These are phyloP conservation scores for Cyberlindnera mycetangii DNA, from an alignment of 805 yeast genomes.

Conservation along the genomic window DNA sequence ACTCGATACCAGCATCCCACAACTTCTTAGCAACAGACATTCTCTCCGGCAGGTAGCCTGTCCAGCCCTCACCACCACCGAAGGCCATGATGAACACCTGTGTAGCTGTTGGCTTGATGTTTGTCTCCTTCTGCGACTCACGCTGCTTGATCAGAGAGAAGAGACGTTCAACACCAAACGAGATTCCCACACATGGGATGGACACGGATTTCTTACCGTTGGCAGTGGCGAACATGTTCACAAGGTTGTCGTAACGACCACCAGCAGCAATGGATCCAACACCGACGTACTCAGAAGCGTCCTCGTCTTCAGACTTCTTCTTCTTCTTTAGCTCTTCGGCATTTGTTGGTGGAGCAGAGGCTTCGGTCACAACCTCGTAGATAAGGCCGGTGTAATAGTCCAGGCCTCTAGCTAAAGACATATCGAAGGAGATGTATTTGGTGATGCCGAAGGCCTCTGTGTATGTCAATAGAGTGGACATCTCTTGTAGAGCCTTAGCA, in stretches of 20 bases:
- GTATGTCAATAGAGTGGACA: constrained; percentile 70
- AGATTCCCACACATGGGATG: constrained; percentile 96
- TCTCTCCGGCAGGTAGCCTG: constrained; percentile 87
- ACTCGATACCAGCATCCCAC: constrained; percentile 86
- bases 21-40: constrained; percentile 78
- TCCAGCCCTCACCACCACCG: constrained; percentile 98
- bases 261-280: constrained; percentile 99
- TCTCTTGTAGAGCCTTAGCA: constrained; percentile 75
- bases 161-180: constrained; percentile 94
- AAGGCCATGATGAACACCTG: constrained; percentile 97
- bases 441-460: constrained; percentile 80
- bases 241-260: constrained; percentile 95
- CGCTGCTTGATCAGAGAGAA: constrained; percentile 87
- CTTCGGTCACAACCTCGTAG: constrained; percentile 93
- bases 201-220: constrained; percentile 74
- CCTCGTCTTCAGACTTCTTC: constrained; percentile 58
- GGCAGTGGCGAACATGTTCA: constrained; percentile 90
- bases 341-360: constrained; percentile 91
- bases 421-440: constrained; percentile 72
- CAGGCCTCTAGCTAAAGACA: constrained; percentile 94
- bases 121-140: constrained; percentile 44
- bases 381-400: constrained; percentile 97
- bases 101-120: constrained; percentile 79
- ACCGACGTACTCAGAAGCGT: constrained; percentile 95
- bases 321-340: constrained; percentile 62